Percentiles rank a stretch among this genome's conserved stretches.
Evolutionary conservation across 306 rosid species (phyloP).

Genomic region (Prunus mongolica): DNA sequence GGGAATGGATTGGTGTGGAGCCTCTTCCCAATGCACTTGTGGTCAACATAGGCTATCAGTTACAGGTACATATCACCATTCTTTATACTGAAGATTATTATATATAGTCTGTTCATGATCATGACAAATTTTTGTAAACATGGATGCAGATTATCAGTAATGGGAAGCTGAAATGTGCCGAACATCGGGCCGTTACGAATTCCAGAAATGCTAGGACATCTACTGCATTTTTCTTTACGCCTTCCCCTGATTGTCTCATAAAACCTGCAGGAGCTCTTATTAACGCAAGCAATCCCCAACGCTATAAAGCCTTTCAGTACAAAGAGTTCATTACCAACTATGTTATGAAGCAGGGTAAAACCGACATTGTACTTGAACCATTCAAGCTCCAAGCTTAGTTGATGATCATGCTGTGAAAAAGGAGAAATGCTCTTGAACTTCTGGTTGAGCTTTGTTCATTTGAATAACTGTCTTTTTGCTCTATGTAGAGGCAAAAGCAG

Average conservation of each 20-base stretch:
- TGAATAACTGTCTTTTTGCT: too few species aligned
- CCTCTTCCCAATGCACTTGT: slow-evolving; percentile 52
- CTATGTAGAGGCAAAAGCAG: too few species aligned
- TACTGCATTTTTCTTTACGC: neutral
- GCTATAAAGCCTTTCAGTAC: neutral
- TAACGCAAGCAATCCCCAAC: slow-evolving; percentile 2
- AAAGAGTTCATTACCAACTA: neutral
- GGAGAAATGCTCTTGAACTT: too few species aligned
- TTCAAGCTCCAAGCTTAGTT: neutral
- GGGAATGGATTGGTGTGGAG: slow-evolving; percentile 42
- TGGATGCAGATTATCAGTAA: slow-evolving; percentile 9
- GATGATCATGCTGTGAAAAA: too few species aligned
- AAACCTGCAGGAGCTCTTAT: slow-evolving; percentile 9
- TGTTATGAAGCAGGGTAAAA: neutral
- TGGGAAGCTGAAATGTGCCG: slow-evolving; percentile 12
- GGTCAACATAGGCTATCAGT: slow-evolving; percentile 41
- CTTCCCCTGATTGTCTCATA: neutral
- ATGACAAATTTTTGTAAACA: neutral
- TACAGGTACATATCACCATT: slow-evolving; percentile 20
- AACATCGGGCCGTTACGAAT: slow-evolving; percentile 5
- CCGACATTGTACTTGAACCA: neutral
- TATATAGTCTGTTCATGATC: neutral
- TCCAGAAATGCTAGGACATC: neutral
- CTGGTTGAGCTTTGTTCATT: too few species aligned
- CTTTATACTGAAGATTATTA: neutral